Percentiles rank a stretch among this genome's conserved stretches.
These are phyloP conservation scores for Fragilariopsis cylindrus DNA, from an alignment of 108 stramenopile genomes.

Conservation along the genomic window DNA sequence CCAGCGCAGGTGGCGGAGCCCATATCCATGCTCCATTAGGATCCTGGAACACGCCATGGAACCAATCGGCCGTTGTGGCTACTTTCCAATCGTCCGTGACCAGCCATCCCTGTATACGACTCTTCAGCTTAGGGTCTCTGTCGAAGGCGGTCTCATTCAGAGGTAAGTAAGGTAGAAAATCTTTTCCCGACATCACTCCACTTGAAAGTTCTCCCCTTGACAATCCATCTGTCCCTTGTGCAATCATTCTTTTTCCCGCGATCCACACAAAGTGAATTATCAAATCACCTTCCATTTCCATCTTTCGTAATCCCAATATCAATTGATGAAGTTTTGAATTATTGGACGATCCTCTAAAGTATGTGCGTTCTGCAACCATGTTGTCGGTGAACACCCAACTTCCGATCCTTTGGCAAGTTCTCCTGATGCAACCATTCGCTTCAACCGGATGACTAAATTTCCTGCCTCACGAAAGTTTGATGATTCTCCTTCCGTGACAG, in stretches of 20 bases:
- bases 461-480: slow-evolving; percentile 33
- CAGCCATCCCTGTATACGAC: slow-evolving; percentile 19
- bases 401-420: slow-evolving; percentile 21
- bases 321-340: slow-evolving; percentile 26
- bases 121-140: slow-evolving; percentile 22
- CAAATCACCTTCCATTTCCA: slow-evolving; percentile 22
- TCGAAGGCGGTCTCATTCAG: slow-evolving; percentile 27
- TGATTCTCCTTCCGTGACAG: slow-evolving; percentile 7
- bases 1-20: slow-evolving; percentile 37
- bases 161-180: slow-evolving; percentile 30
- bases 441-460: slow-evolving; percentile 39
- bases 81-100: background rate
- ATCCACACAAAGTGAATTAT: slow-evolving; percentile 33
- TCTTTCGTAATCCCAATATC: slow-evolving; percentile 26
- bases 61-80: slow-evolving; percentile 27
- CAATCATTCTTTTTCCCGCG: slow-evolving; percentile 46
- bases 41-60: background rate
- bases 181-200: slow-evolving; percentile 26
- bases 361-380: slow-evolving; percentile 37
- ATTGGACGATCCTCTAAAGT: slow-evolving; percentile 42
- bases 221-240: slow-evolving; percentile 39
- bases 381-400: slow-evolving; percentile 58
- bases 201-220: slow-evolving; percentile 33
- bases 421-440: slow-evolving; percentile 23
- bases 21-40: slow-evolving; percentile 22